Conservation (phyloP, 2,329 filamentous ascomycete genomes). For the Cordyceps pruinosa region DNA sequence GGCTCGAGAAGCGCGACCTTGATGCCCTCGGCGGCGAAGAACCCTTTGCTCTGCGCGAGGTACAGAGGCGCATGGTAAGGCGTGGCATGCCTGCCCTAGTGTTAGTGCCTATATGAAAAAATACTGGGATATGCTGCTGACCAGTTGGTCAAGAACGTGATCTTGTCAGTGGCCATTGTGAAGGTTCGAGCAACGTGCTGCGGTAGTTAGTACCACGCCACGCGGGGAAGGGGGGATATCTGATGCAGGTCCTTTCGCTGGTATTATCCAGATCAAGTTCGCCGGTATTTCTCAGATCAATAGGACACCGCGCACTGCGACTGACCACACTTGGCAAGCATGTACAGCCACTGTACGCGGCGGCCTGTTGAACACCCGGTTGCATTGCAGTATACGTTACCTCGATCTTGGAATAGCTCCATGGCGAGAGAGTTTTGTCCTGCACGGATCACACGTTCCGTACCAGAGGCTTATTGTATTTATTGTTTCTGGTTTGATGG, state of each 20-base stretch:
- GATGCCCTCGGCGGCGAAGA: conserved; percentile 68
- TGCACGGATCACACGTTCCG: conserved; percentile 6
- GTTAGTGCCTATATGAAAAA: conserved; percentile 10
- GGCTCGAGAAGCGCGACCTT: conserved; percentile 72
- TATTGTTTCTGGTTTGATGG: not conserved
- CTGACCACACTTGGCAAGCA: not conserved
- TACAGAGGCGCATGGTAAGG: conserved; percentile 75
- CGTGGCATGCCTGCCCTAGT: conserved; percentile 60
- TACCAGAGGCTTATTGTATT: conserved; percentile 6
- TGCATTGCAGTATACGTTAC: conserved; percentile 35
- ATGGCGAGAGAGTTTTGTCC: conserved; percentile 19
- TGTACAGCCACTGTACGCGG: not conserved
- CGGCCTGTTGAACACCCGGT: conserved; percentile 18
- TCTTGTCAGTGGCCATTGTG: conserved; percentile 76
- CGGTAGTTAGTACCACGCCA: conserved; percentile 39
- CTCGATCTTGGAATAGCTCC: conserved; percentile 33
- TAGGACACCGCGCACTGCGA: conserved; percentile 9
- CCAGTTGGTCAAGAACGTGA: conserved; percentile 81
- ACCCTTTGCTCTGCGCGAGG: conserved; percentile 68
- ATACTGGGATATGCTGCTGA: conserved; percentile 31
- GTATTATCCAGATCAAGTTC: conserved; percentile 85
- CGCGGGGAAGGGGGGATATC: conserved; percentile 33
- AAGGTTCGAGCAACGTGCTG: conserved; percentile 38
- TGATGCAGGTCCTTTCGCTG: conserved; percentile 84
- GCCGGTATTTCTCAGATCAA: conserved; percentile 69